phyloP scores from a whole-genome alignment of 2,329 filamentous ascomycete species.

The Neophaeococcomyces mojaviensis region DNA sequence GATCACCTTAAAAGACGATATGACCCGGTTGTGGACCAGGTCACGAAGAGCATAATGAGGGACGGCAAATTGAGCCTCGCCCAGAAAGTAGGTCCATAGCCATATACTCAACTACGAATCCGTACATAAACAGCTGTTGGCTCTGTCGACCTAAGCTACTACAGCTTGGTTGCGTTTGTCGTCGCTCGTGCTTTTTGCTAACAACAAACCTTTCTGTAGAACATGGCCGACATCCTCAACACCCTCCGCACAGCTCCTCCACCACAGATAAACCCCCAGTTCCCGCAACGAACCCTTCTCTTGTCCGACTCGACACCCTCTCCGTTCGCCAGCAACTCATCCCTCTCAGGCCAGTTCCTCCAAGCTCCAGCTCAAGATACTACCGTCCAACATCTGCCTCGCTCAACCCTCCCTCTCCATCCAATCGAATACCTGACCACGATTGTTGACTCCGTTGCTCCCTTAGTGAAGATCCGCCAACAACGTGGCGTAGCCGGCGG shows the following conservation, averaged over 20 bases:
- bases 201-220: slow-evolving; percentile 41
- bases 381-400: slow-evolving; percentile 59
- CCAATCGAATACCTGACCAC: slow-evolving; percentile 83
- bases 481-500: slow-evolving; percentile 76
- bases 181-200: too few species aligned
- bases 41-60: slow-evolving; percentile 84
- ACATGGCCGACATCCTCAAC: slow-evolving; percentile 76
- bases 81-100: slow-evolving; percentile 60
- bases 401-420: slow-evolving; percentile 75
- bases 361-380: slow-evolving; percentile 6
- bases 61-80: slow-evolving; percentile 84
- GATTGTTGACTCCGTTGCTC: slow-evolving; percentile 86
- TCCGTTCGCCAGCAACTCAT: slow-evolving; percentile 51
- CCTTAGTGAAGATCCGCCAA: slow-evolving; percentile 70
- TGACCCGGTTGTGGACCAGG: slow-evolving; percentile 73
- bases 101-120: neutral
- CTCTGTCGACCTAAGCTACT: neutral
- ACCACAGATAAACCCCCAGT: slow-evolving; percentile 64
- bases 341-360: slow-evolving; percentile 55
- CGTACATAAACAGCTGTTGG: neutral
- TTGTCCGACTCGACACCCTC: slow-evolving; percentile 9
- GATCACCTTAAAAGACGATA: slow-evolving; percentile 71
- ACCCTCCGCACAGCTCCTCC: slow-evolving; percentile 75
- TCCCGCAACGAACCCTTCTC: slow-evolving; percentile 32
- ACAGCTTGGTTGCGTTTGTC: too few species aligned